A percentile compares a stretch with the other conserved stretches of the same genome.
Evolutionary conservation across 2,329 filamentous ascomycete genomes (phyloP).

Genomic region (Beauveria varroae): DNA sequence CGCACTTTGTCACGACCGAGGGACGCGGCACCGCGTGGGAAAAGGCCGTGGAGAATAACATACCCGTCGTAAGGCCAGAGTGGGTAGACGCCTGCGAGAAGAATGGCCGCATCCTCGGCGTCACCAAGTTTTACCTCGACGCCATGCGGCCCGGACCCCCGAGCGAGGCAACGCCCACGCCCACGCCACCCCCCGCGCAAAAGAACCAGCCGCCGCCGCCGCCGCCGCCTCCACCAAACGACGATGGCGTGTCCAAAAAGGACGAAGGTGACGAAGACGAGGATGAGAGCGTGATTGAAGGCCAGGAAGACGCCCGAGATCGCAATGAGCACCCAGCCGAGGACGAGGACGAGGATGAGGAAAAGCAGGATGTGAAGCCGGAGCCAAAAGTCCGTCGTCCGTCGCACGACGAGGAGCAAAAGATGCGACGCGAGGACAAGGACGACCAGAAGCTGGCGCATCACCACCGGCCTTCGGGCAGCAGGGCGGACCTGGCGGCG

Average conservation of each 20-base stretch:
- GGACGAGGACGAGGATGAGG: conserved; percentile 19
- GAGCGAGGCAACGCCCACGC: conserved; percentile 24
- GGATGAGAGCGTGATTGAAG: conserved; percentile 14
- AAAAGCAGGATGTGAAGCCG: conserved; percentile 25
- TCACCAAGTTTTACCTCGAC: conserved; percentile 93
- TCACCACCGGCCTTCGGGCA: conserved; percentile 26
- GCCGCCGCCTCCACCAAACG: conserved; percentile 11
- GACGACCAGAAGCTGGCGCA: conserved; percentile 47
- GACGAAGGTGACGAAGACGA: conserved; percentile 15
- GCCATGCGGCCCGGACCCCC: conserved; percentile 49
- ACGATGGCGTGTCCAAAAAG: conserved; percentile 7
- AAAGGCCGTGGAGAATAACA: conserved; percentile 95
- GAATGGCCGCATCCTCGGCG: conserved; percentile 85
- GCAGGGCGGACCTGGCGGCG: conserved; percentile 17
- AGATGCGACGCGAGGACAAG: conserved; percentile 47
- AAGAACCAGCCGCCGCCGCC: conserved; percentile 26
- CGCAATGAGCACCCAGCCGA: conserved; percentile 19
- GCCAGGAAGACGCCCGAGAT: conserved; percentile 14
- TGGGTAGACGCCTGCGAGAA: conserved; percentile 97
- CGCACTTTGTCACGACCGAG: conserved; percentile 96
- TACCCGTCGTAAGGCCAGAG: conserved; percentile 91
- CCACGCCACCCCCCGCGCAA: conserved; percentile 22
- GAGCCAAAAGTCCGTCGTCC: conserved; percentile 28
- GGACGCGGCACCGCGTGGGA: conserved; percentile 87
- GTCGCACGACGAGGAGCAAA: conserved; percentile 41